phyloP scores from a whole-genome alignment of 208 protist species.

The Leishmania arabica region DNA sequence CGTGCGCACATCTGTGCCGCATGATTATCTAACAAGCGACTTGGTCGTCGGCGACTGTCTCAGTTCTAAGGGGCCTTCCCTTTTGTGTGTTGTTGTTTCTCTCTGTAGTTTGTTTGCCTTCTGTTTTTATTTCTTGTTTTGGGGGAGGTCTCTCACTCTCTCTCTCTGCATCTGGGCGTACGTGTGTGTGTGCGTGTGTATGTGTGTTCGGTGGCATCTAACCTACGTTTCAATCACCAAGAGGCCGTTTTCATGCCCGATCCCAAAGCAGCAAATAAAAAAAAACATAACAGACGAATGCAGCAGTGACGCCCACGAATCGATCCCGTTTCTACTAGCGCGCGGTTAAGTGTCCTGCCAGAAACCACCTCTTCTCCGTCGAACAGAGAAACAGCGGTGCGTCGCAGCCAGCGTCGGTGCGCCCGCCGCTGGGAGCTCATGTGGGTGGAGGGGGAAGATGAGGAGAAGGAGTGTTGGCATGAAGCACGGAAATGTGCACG shows the following conservation, averaged over 20 bases:
- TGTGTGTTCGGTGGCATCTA: neutral
- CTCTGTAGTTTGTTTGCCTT: neutral
- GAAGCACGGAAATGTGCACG: neutral
- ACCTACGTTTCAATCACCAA: neutral
- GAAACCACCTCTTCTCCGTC: neutral
- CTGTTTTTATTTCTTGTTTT: neutral
- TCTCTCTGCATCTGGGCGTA: neutral
- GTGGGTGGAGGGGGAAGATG: neutral
- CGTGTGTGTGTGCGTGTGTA: slow-evolving; percentile 7
- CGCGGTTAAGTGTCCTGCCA: neutral
- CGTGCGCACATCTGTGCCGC: neutral
- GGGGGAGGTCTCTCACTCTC: no score
- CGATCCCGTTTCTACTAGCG: neutral
- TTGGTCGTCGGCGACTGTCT: neutral
- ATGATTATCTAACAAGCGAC: neutral
- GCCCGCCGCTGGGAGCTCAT: neutral
- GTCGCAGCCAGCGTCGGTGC: neutral
- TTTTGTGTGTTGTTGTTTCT: neutral
- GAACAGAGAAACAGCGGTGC: neutral
- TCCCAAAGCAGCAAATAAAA: neutral
- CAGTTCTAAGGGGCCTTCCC: neutral
- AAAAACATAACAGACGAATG: neutral
- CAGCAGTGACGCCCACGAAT: neutral
- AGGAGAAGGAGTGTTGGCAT: neutral
- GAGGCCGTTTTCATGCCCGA: neutral